phyloP scores from a whole-genome alignment of 805 yeast species.

The Hagleromyces aurorensis region DNA sequence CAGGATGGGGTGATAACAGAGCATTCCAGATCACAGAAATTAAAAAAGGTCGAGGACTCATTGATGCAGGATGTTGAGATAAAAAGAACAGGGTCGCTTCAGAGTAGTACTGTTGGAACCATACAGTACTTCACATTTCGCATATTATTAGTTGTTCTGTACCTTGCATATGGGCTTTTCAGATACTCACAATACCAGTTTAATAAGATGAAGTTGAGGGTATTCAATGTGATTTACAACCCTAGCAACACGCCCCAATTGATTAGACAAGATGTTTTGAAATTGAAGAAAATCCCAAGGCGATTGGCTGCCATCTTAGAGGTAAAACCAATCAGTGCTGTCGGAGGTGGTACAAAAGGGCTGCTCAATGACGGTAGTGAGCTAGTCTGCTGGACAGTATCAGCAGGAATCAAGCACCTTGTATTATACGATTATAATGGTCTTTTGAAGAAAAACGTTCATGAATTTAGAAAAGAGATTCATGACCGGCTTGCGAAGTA shows the following conservation, averaged over 20 bases:
- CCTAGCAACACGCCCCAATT: constrained; percentile 74
- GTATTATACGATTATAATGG: constrained; percentile 79
- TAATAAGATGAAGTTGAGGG: constrained; percentile 47
- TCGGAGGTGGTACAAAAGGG: constrained; percentile 84
- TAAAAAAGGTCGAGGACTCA: constrained; percentile 18
- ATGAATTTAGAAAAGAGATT: constrained; percentile 50
- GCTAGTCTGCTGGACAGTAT: constrained; percentile 77
- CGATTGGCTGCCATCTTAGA: constrained; percentile 70
- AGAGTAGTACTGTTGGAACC: constrained; percentile 10
- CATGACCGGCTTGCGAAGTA: constrained; percentile 54
- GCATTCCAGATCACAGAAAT: constrained; percentile 10
- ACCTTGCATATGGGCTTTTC: constrained; percentile 47
- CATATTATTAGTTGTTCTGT: constrained; percentile 42
- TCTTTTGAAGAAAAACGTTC: constrained; percentile 44
- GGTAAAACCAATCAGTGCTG: constrained; percentile 67
- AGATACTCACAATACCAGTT: constrained; percentile 45
- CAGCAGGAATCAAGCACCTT: constrained; percentile 71
- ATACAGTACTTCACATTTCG: constrained; percentile 35
- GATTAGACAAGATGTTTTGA: constrained; percentile 73
- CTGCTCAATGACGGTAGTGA: constrained; percentile 71
- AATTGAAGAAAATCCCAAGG: constrained; percentile 68
- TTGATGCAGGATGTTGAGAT: constrained; percentile 8
- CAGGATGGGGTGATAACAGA: no score
- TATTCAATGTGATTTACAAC: constrained; percentile 57
- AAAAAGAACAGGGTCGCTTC: constrained; percentile 1